Evolutionary conservation across 306 rosid genomes (phyloP).

Genomic region (Quercus robur): DNA sequence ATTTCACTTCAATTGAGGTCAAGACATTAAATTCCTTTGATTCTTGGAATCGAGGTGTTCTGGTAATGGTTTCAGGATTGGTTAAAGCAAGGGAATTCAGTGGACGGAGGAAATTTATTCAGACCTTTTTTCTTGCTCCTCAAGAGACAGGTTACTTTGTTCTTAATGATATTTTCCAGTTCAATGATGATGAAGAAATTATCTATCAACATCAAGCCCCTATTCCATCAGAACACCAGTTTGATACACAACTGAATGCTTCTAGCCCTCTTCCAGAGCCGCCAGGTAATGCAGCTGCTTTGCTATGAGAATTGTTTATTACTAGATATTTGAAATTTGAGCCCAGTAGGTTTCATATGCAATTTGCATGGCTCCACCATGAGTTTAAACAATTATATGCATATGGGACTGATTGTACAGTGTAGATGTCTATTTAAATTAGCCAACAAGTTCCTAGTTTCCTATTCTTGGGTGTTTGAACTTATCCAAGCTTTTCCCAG

Average conservation of each 20-base stretch:
- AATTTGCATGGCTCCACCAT: neutral
- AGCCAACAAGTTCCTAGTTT: neutral
- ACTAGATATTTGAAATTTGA: neutral
- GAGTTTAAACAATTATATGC: neutral
- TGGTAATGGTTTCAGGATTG: constrained; percentile 85
- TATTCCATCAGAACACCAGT: constrained; percentile 37
- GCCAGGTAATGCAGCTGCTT: constrained; percentile 43
- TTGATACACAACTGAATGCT: constrained; percentile 49
- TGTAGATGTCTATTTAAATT: neutral
- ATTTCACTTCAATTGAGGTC: constrained; percentile 67
- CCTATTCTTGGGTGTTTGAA: neutral
- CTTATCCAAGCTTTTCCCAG: neutral
- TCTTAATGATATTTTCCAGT: constrained; percentile 83
- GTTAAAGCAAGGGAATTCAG: constrained; percentile 66
- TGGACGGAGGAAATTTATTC: constrained; percentile 71
- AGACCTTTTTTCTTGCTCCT: constrained; percentile 89
- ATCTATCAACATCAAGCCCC: constrained; percentile 43
- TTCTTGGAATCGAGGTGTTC: constrained; percentile 81
- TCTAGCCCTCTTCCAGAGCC: constrained; percentile 61
- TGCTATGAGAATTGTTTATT: neutral
- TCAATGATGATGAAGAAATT: constrained; percentile 55
- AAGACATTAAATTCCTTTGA: constrained; percentile 86
- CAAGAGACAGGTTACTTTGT: constrained; percentile 90
- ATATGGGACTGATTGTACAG: neutral
- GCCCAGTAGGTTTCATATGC: neutral